phyloP scores from a whole-genome alignment of 2,329 filamentous ascomycete genomes.

The Aspergillus sp. region DNA sequence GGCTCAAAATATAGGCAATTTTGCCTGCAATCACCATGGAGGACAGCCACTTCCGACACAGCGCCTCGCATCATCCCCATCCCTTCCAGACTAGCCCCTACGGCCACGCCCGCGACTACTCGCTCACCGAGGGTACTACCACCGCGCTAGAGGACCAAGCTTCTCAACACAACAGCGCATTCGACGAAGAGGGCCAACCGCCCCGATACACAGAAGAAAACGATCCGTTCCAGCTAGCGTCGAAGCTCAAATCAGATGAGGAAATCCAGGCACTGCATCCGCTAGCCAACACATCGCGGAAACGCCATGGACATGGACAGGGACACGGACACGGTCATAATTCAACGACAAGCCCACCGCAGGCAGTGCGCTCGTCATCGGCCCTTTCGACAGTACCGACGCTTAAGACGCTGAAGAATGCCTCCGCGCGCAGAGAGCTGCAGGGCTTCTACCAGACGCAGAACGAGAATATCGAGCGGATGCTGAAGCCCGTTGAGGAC shows the following conservation, averaged over 20 bases:
- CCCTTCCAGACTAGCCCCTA: not conserved
- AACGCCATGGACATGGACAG: constrained; percentile 53
- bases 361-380: constrained; percentile 46
- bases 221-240: constrained; percentile 79
- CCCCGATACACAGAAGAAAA: constrained; percentile 63
- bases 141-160: constrained; percentile 41
- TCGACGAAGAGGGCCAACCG: constrained; percentile 47
- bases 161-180: constrained; percentile 22
- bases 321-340: not conserved
- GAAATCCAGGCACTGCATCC: constrained; percentile 72
- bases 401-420: not conserved
- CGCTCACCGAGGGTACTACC: constrained; percentile 25
- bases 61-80: constrained; percentile 9
- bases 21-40: not conserved
- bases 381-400: constrained; percentile 29
- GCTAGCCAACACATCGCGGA: constrained; percentile 72
- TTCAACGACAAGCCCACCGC: constrained; percentile 71
- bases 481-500: constrained; percentile 90
- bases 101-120: constrained; percentile 1
- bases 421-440: constrained; percentile 41
- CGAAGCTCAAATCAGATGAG: constrained; percentile 71
- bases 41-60: constrained; percentile 14
- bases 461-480: constrained; percentile 88
- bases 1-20: not conserved
- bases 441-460: constrained; percentile 84